Base-by-base conservation (phyloP, 2,329 filamentous ascomycete genomes). In the Chaetomium sp. region DNA sequence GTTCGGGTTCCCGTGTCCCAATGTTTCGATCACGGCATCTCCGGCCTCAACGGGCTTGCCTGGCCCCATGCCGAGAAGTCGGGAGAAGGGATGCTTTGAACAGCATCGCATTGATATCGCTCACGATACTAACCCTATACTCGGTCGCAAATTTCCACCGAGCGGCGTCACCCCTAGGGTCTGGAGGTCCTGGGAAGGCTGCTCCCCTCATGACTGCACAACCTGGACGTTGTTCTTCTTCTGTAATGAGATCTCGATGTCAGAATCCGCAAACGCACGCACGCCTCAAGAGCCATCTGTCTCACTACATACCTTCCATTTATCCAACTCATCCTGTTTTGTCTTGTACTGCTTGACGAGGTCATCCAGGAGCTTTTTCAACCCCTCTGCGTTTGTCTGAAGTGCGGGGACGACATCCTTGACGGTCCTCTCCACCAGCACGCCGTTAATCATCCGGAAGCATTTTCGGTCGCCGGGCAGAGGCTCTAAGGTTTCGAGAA, bases 401-500 rank as follows among this genome's bases (percentile, higher is more conserved):
- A 99, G 79, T 33, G 90, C 88, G 5, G 94, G 94, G 54, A 95
- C 79, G 10, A 99, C 89, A 71, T 97, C 94, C 71, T 90, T 81
- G 64, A 99, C 89, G 12, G 92, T 97, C 64, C 91, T 82, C 76
- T 99, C 94, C 53, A 96, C 89, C 56, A 99, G 77, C 32, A 97
- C 91, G 46, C 94, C 94, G 71, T 99, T 97, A 71, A 99, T 95
- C 82, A 99, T 90, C 65, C 94, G 91, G 75, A 97, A 99, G 75
- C 92, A 97, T 76, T 96, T 99, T 67, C 94, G 88, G 63, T 95
- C 88, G 61, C 79, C 81, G 1, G 89, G 79, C 32, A 97, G 81
- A 46, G 91, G 91, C 57, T 87, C 81, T 61, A 99, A 76, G 3
- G 92, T 97, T 69, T 97, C 92, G 51, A 97, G 82, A 37, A 99